These are phyloP conservation scores for Taiozyma sp. DNA, from an alignment of 1,139 yeast genomes.

Conservation along the genomic window DNA sequence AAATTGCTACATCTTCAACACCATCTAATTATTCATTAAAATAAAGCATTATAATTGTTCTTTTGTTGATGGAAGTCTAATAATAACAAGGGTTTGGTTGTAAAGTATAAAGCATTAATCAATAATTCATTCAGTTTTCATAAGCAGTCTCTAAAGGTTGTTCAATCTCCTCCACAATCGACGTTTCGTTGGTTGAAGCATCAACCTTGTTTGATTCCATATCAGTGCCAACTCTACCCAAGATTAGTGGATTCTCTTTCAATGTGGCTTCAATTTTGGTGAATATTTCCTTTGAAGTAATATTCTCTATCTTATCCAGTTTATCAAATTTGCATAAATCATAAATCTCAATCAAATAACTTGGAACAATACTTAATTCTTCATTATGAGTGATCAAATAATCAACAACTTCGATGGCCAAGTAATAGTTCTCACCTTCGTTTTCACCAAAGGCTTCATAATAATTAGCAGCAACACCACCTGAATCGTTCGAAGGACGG, in stretches of 20 bases:
- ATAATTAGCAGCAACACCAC: constrained; percentile 25
- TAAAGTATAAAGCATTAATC: neutral
- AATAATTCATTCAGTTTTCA: constrained; percentile 4
- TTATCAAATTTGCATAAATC: constrained; percentile 16
- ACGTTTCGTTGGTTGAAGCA: constrained; percentile 2
- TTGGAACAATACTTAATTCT: constrained; percentile 74
- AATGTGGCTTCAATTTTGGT: constrained; percentile 17
- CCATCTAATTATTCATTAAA: neutral
- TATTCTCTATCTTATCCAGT: constrained; percentile 9
- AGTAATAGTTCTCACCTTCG: constrained; percentile 75
- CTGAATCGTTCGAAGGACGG: constrained; percentile 22
- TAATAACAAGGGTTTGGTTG: neutral
- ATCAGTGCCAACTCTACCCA: constrained; percentile 10
- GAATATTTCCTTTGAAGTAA: constrained; percentile 24
- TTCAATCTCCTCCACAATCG: constrained; percentile 15
- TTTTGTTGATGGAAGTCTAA: neutral
- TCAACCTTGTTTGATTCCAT: neutral
- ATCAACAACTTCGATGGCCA: constrained; percentile 89
- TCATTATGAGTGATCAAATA: constrained; percentile 81
- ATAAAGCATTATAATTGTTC: neutral
- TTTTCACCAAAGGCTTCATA: constrained; percentile 36
- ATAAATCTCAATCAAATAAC: constrained; percentile 34
- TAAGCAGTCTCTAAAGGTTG: constrained; percentile 13
- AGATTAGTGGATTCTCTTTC: constrained; percentile 9
- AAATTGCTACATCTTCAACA: too few relatives aligned